Percentiles rank a stretch among this genome's conserved stretches.
phyloP scores from a whole-genome alignment of 2,329 filamentous ascomycete genomes.

The Pseudogymnoascus pannorum region DNA sequence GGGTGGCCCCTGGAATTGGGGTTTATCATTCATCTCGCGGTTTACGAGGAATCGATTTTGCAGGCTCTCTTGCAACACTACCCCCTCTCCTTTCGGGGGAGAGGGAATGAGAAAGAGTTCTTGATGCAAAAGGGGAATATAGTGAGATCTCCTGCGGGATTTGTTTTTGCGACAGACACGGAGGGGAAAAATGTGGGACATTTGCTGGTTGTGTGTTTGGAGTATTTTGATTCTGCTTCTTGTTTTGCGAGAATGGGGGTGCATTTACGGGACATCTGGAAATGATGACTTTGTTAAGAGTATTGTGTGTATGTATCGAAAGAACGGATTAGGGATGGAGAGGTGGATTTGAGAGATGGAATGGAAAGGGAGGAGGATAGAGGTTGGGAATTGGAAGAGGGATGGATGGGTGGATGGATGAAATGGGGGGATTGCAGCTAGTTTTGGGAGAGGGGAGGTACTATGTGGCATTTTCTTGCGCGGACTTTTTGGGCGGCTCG shows the following conservation, averaged over 20 bases:
- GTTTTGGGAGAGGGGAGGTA: not conserved
- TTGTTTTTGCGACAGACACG: not conserved
- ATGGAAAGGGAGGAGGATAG: too few relatives aligned
- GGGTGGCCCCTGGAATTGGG: conserved; percentile 4
- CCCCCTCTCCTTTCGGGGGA: not conserved
- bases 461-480: not conserved
- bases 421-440: not conserved
- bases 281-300: conserved; percentile 7
- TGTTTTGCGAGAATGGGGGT: not conserved
- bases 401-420: not conserved
- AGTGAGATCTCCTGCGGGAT: not conserved
- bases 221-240: not conserved
- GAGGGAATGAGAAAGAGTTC: not conserved
- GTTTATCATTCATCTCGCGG: not conserved
- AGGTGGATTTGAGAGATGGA: not conserved
- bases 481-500: not conserved
- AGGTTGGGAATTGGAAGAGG: not conserved
- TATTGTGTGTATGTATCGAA: conserved; percentile 2
- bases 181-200: not conserved
- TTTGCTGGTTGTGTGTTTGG: conserved; percentile 7
- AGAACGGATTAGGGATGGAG: not conserved
- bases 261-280: conserved; percentile 7
- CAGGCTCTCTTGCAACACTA: not conserved
- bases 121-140: not conserved
- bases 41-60: not conserved